phyloP scores from a whole-genome alignment of 2,329 filamentous ascomycete species.

The Tolypocladium inflatum region DNA sequence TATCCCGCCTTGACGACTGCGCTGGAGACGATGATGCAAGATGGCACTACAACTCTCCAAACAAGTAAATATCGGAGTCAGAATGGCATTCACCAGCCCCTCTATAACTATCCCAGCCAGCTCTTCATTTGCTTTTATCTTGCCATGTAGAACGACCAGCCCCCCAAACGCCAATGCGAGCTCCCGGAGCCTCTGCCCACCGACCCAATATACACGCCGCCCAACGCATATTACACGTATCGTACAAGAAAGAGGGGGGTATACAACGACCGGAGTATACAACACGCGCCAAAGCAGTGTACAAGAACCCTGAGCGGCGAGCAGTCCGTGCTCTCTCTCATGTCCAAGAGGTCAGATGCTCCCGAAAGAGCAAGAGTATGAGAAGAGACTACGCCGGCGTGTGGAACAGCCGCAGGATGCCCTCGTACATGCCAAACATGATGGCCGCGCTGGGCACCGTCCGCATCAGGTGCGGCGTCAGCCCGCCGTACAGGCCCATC shows the following conservation, averaged over 20 bases:
- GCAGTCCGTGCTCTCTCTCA: not conserved
- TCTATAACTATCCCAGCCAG: not conserved
- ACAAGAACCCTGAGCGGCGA: not conserved
- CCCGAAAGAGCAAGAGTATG: not conserved
- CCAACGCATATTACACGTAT: not conserved
- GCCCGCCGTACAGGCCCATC: constrained; percentile 75
- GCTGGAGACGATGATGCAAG: no score
- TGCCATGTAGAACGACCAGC: not conserved
- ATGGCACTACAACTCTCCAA: no score
- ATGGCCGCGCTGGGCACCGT: constrained; percentile 90
- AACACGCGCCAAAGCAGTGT: not conserved
- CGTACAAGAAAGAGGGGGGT: not conserved
- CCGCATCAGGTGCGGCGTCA: constrained; percentile 84
- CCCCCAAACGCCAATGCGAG: not conserved
- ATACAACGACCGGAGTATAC: not conserved
- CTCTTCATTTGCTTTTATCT: not conserved
- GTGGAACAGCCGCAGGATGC: constrained; percentile 40
- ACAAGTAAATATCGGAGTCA: not conserved
- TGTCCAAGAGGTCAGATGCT: not conserved
- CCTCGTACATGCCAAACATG: constrained; percentile 86
- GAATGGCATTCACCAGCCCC: not conserved
- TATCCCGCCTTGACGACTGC: no score
- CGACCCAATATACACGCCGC: not conserved
- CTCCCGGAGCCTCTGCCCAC: not conserved
- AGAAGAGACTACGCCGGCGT: constrained; percentile 18